Conservation (phyloP, 176 grass and related monocot genomes). For the Olyra latifolia region DNA sequence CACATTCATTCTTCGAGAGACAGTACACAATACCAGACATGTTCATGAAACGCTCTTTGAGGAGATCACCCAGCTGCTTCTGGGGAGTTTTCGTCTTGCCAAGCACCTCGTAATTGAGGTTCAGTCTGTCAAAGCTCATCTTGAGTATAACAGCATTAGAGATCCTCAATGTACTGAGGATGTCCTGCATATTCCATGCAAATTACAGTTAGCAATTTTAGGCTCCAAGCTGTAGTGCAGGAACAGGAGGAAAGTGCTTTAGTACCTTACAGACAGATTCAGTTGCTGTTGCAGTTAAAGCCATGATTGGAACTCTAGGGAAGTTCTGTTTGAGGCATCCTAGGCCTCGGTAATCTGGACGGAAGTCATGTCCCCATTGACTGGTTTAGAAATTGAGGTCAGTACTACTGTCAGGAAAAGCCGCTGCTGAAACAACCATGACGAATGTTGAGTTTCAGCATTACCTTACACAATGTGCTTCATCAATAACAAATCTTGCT, state of each 20-base stretch:
- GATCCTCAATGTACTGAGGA: constrained; percentile 62
- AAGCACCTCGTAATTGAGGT: constrained; percentile 76
- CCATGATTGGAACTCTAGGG: constrained; percentile 73
- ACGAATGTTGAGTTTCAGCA: constrained; percentile 2
- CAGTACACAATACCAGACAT: constrained; percentile 85
- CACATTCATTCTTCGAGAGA: constrained; percentile 87
- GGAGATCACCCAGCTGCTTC: constrained; percentile 70
- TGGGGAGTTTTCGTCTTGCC: constrained; percentile 61
- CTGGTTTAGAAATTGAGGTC: constrained; percentile 42
- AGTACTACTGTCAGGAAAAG: neutral
- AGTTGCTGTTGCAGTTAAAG: constrained; percentile 93
- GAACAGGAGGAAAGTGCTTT: neutral
- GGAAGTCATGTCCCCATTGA: constrained; percentile 97
- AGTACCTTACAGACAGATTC: constrained; percentile 69
- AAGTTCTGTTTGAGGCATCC: constrained; percentile 95
- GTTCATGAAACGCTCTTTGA: constrained; percentile 72
- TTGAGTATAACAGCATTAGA: constrained; percentile 65
- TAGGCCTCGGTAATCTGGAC: constrained; percentile 77
- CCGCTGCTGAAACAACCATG: neutral
- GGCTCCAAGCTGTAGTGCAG: neutral
- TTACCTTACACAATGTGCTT: constrained; percentile 98
- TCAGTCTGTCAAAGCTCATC: constrained; percentile 85
- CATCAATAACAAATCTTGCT: constrained; percentile 91
- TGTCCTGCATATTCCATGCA: constrained; percentile 58
- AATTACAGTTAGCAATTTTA: neutral